Evolutionary conservation across 345 rosid genomes (phyloP).

Genomic region (Salix suchowensis): DNA sequence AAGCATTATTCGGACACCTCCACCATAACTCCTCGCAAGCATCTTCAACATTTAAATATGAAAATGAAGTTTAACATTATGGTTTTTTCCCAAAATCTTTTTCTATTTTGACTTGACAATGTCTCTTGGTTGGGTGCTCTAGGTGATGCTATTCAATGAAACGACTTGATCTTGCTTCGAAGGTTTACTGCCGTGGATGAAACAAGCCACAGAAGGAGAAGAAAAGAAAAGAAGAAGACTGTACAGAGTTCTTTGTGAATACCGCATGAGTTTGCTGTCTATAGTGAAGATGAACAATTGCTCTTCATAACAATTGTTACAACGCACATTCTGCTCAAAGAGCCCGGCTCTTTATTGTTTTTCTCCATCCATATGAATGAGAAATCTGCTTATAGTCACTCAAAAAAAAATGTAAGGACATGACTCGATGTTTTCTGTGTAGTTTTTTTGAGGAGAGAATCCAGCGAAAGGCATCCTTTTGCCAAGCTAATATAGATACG

Average conservation of each 20-base stretch:
- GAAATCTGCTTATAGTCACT: constrained; percentile 3
- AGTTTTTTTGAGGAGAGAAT: not conserved
- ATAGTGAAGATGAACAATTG: constrained; percentile 22
- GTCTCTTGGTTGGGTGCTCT: constrained; percentile 11
- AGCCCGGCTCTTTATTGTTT: not conserved
- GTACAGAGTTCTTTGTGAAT: constrained; percentile 37
- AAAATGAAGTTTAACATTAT: not conserved
- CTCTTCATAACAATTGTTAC: constrained; percentile 2
- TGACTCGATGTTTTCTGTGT: not conserved
- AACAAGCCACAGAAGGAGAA: constrained; percentile 12
- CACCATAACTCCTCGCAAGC: not conserved
- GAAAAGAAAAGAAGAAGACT: constrained; percentile 9
- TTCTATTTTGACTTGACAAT: constrained; percentile 1
- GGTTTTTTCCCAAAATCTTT: not conserved
- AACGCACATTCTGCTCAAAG: not conserved
- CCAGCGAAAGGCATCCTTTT: not conserved
- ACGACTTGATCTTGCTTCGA: constrained; percentile 33
- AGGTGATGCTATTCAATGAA: constrained; percentile 69
- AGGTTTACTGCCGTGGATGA: constrained; percentile 33
- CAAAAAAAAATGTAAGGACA: not conserved
- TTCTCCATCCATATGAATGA: not conserved
- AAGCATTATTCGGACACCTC: not conserved
- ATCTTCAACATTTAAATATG: not conserved
- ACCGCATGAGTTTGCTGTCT: constrained; percentile 24
- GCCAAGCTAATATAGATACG: not conserved